Evolutionary conservation across 345 rosid species (phyloP).

Genomic region (Citropsis articulata): DNA sequence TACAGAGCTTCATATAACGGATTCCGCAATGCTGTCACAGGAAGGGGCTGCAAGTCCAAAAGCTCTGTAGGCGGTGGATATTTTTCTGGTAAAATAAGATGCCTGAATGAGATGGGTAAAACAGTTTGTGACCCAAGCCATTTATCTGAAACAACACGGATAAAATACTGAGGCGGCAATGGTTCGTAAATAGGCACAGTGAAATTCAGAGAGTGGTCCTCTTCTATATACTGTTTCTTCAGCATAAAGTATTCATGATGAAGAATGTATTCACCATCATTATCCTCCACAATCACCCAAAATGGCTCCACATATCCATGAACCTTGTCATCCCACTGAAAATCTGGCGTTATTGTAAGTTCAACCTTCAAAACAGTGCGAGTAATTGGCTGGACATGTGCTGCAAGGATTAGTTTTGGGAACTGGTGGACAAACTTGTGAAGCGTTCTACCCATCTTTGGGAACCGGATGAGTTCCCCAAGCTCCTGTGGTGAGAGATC

Average conservation of each 20-base stretch:
- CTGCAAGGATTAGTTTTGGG: constrained; percentile 80
- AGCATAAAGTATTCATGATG: constrained; percentile 95
- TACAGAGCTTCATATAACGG: constrained; percentile 83
- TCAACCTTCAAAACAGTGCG: constrained; percentile 82
- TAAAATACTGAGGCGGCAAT: constrained; percentile 90
- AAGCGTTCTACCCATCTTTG: constrained; percentile 90
- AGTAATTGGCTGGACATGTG: constrained; percentile 91
- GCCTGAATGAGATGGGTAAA: constrained; percentile 90
- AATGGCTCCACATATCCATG: constrained; percentile 96
- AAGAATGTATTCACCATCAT: constrained; percentile 83
- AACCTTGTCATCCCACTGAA: constrained; percentile 91
- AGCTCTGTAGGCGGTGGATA: constrained; percentile 98
- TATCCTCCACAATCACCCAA: constrained; percentile 96
- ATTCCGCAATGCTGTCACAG: constrained; percentile 92
- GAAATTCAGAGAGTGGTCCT: constrained; percentile 84
- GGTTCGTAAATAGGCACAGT: constrained; percentile 94
- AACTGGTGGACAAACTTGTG: constrained; percentile 90
- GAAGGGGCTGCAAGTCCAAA: constrained; percentile 89
- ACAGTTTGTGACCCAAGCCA: constrained; percentile 94
- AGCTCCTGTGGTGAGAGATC: constrained; percentile 90
- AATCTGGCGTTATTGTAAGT: constrained; percentile 90
- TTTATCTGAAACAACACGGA: constrained; percentile 87
- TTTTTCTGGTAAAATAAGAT: constrained; percentile 95
- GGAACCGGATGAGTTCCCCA: constrained; percentile 82
- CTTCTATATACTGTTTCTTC: constrained; percentile 83